Conservation (phyloP, 2,329 filamentous ascomycete genomes). For the Colletotrichum agaves region DNA sequence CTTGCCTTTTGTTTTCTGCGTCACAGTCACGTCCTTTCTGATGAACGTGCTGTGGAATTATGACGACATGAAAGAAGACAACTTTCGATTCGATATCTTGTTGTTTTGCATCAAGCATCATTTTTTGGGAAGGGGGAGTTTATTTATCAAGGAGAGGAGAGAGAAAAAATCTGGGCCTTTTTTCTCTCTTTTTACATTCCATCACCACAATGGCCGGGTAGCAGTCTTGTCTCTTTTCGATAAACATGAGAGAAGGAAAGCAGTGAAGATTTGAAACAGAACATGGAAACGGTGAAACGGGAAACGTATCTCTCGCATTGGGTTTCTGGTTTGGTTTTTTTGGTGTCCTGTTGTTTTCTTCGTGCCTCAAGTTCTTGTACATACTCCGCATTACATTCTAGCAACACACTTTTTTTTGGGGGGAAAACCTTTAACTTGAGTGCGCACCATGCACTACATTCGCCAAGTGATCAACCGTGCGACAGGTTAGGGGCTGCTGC, state of each 20-base stretch:
- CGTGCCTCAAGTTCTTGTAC: constrained; percentile 30
- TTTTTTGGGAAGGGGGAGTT: background rate
- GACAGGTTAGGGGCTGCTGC: no score
- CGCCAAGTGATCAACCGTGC: background rate
- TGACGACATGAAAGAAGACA: constrained; percentile 15
- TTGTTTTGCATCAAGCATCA: constrained; percentile 2
- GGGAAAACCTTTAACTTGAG: background rate
- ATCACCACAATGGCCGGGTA: constrained; percentile 12
- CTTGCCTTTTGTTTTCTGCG: background rate
- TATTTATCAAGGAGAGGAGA: no score
- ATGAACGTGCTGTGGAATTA: constrained; percentile 11
- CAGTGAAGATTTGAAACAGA: background rate
- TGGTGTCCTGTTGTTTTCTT: background rate
- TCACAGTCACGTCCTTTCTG: background rate
- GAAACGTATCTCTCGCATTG: constrained; percentile 8
- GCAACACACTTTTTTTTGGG: constrained; percentile 1
- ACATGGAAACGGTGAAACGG: constrained; percentile 12
- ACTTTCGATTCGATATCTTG: constrained; percentile 12
- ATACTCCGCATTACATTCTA: constrained; percentile 27
- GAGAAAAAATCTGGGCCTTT: background rate
- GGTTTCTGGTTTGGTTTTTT: constrained; percentile 16
- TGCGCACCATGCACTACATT: background rate
- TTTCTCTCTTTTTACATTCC: background rate
- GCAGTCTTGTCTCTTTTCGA: background rate
- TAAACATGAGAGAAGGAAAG: background rate